phyloP scores from a whole-genome alignment of 495 filamentous ascomycete genomes.

The Penicillium cosmopolitanum region DNA sequence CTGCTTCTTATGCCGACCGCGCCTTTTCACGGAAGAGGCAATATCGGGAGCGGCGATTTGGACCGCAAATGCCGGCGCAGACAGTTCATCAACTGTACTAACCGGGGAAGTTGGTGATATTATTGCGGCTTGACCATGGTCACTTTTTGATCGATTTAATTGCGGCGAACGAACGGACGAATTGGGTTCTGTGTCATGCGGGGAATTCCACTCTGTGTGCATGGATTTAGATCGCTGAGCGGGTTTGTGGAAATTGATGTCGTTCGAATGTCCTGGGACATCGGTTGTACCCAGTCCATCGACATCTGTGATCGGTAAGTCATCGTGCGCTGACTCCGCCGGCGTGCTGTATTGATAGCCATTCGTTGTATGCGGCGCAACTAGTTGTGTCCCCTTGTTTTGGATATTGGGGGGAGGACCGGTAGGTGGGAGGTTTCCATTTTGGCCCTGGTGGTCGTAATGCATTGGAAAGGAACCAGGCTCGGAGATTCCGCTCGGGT shows the following conservation, averaged over 20 bases:
- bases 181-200: constrained; percentile 48
- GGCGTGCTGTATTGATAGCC: constrained; percentile 19
- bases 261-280: constrained; percentile 9
- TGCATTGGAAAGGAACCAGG: constrained; percentile 23
- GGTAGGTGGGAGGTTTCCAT: constrained; percentile 5
- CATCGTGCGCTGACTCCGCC: constrained; percentile 8
- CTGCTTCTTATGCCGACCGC: constrained; percentile 40
- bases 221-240: constrained; percentile 31
- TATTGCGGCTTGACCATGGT: constrained; percentile 16
- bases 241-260: constrained; percentile 19
- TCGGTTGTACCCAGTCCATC: constrained; percentile 9
- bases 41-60: constrained; percentile 22
- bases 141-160: constrained; percentile 30
- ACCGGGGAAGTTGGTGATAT: constrained; percentile 23
- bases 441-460: constrained; percentile 9
- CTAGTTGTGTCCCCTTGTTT: constrained; percentile 16
- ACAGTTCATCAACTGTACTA: constrained; percentile 37
- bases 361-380: constrained; percentile 4
- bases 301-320: background rate
- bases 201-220: constrained; percentile 32
- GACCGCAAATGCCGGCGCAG: constrained; percentile 23
- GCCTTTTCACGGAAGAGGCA: constrained; percentile 30
- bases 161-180: constrained; percentile 37
- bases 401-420: background rate
- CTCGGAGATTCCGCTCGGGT: constrained; percentile 24